phyloP scores from a whole-genome alignment of 179 eudicot genomes.

The Vitellaria paradoxa region DNA sequence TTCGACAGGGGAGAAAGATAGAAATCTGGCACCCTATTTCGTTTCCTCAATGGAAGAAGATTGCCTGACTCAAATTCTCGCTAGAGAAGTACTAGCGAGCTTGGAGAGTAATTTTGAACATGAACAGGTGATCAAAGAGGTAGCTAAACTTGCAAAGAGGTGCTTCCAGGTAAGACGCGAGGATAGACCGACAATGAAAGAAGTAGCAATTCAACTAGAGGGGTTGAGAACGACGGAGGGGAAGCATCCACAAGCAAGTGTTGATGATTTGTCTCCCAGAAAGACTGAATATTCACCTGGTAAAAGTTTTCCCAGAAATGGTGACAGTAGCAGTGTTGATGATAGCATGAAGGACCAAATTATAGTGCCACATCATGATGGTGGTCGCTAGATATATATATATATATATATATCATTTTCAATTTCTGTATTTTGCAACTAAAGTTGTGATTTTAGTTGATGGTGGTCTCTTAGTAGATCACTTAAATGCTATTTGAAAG shows the following conservation, averaged over 20 bases:
- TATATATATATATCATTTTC: no score
- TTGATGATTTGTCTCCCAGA: neutral
- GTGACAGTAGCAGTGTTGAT: neutral
- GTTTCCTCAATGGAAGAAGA: neutral
- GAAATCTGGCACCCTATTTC: neutral
- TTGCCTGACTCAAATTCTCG: neutral
- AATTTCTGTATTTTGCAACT: no score
- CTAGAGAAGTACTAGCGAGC: neutral
- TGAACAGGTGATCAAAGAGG: neutral
- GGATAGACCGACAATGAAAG: neutral
- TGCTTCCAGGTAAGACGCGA: neutral
- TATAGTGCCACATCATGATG: neutral
- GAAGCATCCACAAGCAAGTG: neutral
- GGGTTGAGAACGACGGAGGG: neutral
- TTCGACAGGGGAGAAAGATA: neutral
- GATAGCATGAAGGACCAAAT: neutral
- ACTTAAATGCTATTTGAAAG: no score
- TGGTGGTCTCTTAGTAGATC: neutral
- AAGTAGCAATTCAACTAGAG: constrained; percentile 1
- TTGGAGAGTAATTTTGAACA: neutral
- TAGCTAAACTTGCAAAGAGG: neutral
- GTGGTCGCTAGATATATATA: neutral
- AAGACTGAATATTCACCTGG: neutral
- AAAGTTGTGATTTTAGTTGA: no score
- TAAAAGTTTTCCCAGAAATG: neutral